These are phyloP conservation scores for Cyberlindnera meyerae DNA, from an alignment of 805 yeast genomes.

Conservation along the genomic window DNA sequence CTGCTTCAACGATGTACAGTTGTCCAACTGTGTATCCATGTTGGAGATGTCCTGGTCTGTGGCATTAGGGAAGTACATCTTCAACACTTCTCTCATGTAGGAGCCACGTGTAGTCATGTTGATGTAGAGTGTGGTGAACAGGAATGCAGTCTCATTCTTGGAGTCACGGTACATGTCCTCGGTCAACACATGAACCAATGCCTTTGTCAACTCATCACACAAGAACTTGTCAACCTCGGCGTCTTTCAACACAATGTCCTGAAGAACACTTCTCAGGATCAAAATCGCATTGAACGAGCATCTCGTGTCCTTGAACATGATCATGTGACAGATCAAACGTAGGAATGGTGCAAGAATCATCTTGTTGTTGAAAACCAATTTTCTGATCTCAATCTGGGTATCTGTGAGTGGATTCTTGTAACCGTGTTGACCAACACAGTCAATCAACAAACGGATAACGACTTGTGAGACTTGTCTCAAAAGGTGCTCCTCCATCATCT, in stretches of 20 bases:
- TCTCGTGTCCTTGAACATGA: slow-evolving; percentile 81
- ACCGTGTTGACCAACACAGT: slow-evolving; percentile 77
- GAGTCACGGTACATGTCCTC: slow-evolving; percentile 81
- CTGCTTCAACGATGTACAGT: slow-evolving; percentile 66
- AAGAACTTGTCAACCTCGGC: slow-evolving; percentile 67
- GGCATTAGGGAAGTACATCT: slow-evolving; percentile 49
- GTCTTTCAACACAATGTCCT: slow-evolving; percentile 62
- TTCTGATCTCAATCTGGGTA: slow-evolving; percentile 61
- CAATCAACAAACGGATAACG: slow-evolving; percentile 80
- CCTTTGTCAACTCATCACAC: slow-evolving; percentile 58
- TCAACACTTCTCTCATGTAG: slow-evolving; percentile 59
- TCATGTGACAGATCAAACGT: slow-evolving; percentile 67
- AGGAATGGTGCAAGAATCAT: slow-evolving; percentile 74
- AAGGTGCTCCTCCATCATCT: slow-evolving; percentile 96
- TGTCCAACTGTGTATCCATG: slow-evolving; percentile 59
- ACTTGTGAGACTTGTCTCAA: slow-evolving; percentile 90
- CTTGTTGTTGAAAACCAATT: slow-evolving; percentile 58
- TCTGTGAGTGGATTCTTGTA: slow-evolving; percentile 38
- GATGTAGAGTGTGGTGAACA: slow-evolving; percentile 74
- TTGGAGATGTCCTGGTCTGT: slow-evolving; percentile 52
- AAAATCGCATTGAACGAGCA: slow-evolving; percentile 89
- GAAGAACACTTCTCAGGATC: slow-evolving; percentile 68
- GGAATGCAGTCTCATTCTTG: slow-evolving; percentile 87
- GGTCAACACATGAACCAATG: slow-evolving; percentile 60
- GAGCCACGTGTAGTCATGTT: slow-evolving; percentile 65